A percentile compares a stretch with the other conserved stretches of the same genome.
Evolutionary conservation across 2,329 filamentous ascomycete genomes (phyloP).

Genomic region (Penicillium paneum): DNA sequence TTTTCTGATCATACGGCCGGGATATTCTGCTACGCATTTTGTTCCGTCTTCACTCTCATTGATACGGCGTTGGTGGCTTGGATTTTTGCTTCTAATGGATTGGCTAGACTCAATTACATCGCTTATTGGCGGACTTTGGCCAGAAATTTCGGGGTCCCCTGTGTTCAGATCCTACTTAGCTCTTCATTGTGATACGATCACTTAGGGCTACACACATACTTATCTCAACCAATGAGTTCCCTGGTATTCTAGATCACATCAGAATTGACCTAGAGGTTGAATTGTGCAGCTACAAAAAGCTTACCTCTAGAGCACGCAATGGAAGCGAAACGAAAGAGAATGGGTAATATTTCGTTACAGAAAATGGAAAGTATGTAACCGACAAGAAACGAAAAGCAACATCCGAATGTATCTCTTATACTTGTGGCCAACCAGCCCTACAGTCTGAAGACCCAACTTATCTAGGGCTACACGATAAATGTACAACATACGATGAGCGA

Average conservation of each 20-base stretch:
- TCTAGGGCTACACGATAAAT: background rate
- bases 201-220: background rate
- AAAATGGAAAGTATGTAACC: background rate
- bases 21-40: conserved; percentile 1
- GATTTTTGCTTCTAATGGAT: conserved; percentile 9
- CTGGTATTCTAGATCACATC: background rate
- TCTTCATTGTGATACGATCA: background rate
- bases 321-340: background rate
- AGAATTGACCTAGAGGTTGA: background rate
- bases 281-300: background rate
- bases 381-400: background rate
- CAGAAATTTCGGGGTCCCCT: too few relatives aligned
- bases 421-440: background rate
- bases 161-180: background rate
- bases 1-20: conserved; percentile 60
- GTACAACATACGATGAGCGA: too few relatives aligned
- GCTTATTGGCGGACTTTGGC: background rate
- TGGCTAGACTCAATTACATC: background rate
- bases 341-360: background rate
- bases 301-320: background rate
- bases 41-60: conserved; percentile 21
- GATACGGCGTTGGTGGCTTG: conserved; percentile 36
- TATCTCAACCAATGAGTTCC: background rate
- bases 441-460: too few relatives aligned
- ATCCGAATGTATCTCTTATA: background rate